phyloP scores from a whole-genome alignment of 495 filamentous ascomycete species.

The Trichoderma asperelloides region DNA sequence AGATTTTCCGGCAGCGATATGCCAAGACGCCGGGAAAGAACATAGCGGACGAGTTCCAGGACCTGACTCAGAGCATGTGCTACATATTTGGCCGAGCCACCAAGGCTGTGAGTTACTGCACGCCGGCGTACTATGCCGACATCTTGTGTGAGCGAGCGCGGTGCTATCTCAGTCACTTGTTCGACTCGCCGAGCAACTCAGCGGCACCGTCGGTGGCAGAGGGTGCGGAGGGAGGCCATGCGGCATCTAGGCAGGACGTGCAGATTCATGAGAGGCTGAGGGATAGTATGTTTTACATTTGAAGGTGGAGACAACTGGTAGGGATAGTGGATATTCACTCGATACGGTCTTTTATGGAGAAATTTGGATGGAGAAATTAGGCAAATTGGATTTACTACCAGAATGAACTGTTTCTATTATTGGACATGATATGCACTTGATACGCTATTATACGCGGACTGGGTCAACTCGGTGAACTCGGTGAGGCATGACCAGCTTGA shows the following conservation, averaged over 20 bases:
- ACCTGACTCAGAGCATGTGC: slow-evolving; percentile 65
- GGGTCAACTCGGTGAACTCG: background rate
- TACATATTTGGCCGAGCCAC: slow-evolving; percentile 74
- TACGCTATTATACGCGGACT: background rate
- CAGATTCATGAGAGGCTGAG: slow-evolving; percentile 34
- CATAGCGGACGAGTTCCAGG: slow-evolving; percentile 51
- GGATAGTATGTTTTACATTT: slow-evolving; percentile 61
- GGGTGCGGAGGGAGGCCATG: slow-evolving; percentile 13
- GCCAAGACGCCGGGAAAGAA: slow-evolving; percentile 26
- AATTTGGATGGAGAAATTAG: background rate
- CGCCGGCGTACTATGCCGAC: slow-evolving; percentile 79
- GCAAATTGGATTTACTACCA: background rate
- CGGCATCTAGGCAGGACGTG: slow-evolving; percentile 17
- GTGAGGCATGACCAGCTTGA: background rate
- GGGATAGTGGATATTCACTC: too few species aligned
- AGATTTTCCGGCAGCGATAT: slow-evolving; percentile 46
- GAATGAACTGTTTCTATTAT: background rate
- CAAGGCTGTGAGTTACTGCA: slow-evolving; percentile 68
- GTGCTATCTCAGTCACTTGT: slow-evolving; percentile 46
- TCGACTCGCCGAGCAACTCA: slow-evolving; percentile 22
- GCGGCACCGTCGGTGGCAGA: slow-evolving; percentile 19
- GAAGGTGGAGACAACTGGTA: too few species aligned
- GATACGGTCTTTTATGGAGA: background rate
- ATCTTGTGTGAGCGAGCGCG: slow-evolving; percentile 61
- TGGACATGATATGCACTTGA: too few species aligned